Evolutionary conservation across 1,284 basidiomycete species (phyloP).

Genomic region (Cryptococcus sp.): DNA sequence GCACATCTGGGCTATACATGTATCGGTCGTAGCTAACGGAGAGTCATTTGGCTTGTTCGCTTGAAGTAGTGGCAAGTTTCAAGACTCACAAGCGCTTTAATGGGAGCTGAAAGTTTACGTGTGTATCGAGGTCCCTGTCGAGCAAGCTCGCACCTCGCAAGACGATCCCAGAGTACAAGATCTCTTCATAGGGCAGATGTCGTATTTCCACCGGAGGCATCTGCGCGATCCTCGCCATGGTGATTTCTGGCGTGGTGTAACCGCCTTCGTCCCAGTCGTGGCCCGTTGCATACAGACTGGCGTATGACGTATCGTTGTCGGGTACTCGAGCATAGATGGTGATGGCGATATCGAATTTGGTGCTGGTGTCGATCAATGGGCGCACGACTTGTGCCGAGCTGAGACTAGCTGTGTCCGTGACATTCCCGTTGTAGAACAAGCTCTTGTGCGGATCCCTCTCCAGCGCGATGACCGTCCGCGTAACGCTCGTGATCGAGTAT

Average conservation of each 20-base stretch:
- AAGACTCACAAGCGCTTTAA: conserved; percentile 27
- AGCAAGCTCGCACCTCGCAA: conserved; percentile 7
- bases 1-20: conserved; percentile 15
- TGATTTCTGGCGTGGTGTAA: conserved; percentile 7
- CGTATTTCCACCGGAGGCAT: conserved; percentile 7
- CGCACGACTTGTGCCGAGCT: conserved; percentile 9
- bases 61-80: background rate
- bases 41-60: background rate
- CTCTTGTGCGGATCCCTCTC: conserved; percentile 18
- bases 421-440: conserved; percentile 18
- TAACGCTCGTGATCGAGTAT: too few relatives aligned
- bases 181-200: conserved; percentile 7
- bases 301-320: conserved; percentile 8
- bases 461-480: background rate
- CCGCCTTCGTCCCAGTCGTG: background rate
- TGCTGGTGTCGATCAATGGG: conserved; percentile 20
- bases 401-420: background rate
- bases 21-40: conserved; percentile 20
- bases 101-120: conserved; percentile 22
- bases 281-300: conserved; percentile 4
- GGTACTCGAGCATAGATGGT: conserved; percentile 17
- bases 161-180: conserved; percentile 6
- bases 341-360: conserved; percentile 19
- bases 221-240: conserved; percentile 1
- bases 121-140: conserved; percentile 15